Percentiles rank a stretch among this genome's conserved stretches.
These are phyloP conservation scores for Brassica cretica DNA, from an alignment of 345 rosid species.

Conservation along the genomic window DNA sequence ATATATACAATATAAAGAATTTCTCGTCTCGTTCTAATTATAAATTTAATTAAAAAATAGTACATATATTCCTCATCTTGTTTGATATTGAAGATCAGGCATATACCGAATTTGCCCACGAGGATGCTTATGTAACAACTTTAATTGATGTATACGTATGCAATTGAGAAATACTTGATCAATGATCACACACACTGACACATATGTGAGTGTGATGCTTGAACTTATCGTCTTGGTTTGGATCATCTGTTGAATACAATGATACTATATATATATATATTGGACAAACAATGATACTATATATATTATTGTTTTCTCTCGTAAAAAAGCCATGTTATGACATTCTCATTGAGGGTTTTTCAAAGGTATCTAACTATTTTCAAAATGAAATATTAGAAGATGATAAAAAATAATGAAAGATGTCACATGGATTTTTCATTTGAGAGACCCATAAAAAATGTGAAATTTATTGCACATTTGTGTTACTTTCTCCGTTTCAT, in stretches of 20 bases:
- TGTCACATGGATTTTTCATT: neutral
- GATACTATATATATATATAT: neutral
- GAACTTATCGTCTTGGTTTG: constrained; percentile 22
- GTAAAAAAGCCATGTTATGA: neutral
- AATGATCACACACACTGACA: neutral
- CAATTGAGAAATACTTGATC: constrained; percentile 29
- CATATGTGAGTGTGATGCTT: constrained; percentile 11
- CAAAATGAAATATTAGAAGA: neutral
- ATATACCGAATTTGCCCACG: constrained; percentile 9
- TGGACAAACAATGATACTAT: constrained; percentile 1
- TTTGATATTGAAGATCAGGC: constrained; percentile 7
- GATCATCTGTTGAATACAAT: constrained; percentile 25
- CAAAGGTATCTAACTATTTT: neutral
- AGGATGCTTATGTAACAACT: constrained; percentile 26
- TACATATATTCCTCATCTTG: neutral
- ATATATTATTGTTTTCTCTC: neutral
- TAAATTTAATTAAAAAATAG: neutral
- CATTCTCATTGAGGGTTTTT: neutral
- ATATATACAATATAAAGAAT: no score
- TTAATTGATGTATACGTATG: constrained; percentile 25
- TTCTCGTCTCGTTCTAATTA: neutral
- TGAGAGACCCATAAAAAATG: neutral
- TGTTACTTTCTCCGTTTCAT: neutral
- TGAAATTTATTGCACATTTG: neutral
- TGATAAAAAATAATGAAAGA: neutral